Percentiles rank a stretch among this genome's conserved stretches.
These are phyloP conservation scores for Citrus medica DNA, from an alignment of 345 rosid genomes.

Conservation along the genomic window DNA sequence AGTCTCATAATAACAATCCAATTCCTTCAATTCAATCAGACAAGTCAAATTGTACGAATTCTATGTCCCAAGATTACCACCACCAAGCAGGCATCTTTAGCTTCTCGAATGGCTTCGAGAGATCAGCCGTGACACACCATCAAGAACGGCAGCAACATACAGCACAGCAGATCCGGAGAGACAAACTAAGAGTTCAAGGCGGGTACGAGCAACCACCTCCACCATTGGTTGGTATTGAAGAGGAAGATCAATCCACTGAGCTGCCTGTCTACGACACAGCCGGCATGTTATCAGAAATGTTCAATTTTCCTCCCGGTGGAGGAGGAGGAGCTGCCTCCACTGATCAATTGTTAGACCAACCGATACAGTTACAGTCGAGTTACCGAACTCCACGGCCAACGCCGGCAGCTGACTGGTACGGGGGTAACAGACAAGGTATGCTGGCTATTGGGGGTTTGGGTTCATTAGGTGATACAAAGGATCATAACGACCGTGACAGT, in stretches of 20 bases:
- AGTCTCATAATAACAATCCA: conserved; percentile 23
- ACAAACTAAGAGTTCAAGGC: conserved; percentile 50
- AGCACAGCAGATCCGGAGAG: conserved; percentile 69
- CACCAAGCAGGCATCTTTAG: conserved; percentile 46
- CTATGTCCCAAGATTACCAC: conserved; percentile 88
- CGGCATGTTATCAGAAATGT: conserved; percentile 97
- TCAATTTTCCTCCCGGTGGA: conserved; percentile 60
- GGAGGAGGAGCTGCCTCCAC: conserved; percentile 20
- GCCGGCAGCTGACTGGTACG: conserved; percentile 44
- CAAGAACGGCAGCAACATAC: conserved; percentile 41
- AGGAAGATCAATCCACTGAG: conserved; percentile 36
- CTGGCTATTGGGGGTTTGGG: conserved; percentile 23
- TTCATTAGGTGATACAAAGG: conserved; percentile 33
- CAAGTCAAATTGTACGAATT: conserved; percentile 32
- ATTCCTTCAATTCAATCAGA: background rate
- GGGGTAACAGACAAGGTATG: conserved; percentile 28
- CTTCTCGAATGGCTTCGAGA: conserved; percentile 75
- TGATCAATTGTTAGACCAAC: conserved; percentile 28
- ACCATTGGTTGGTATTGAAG: conserved; percentile 53
- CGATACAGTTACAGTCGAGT: conserved; percentile 28
- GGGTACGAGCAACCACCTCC: conserved; percentile 37
- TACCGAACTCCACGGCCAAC: conserved; percentile 20
- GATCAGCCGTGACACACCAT: conserved; percentile 31
- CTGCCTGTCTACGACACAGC: conserved; percentile 69
- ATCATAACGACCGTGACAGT: conserved; percentile 26